Base-by-base conservation (phyloP, 345 rosid genomes). In the Murraya koenigii region DNA sequence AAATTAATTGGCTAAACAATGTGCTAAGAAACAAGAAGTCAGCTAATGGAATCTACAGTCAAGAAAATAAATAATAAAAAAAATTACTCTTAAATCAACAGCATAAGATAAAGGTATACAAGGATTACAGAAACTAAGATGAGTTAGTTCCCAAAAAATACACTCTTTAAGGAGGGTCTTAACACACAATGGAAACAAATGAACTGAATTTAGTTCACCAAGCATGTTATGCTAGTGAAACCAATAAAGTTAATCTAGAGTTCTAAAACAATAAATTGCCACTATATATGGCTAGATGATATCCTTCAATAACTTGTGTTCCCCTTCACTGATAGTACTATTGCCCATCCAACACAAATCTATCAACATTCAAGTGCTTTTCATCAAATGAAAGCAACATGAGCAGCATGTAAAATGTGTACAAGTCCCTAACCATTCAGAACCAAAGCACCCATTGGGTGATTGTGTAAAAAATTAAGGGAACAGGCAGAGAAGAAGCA, bases 1-100 rank as follows among this genome's bases (percentile, higher is more conserved):
- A 38, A 71, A 52, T 71, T 59, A 79, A 55, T 72, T 52, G 7
- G 25, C 76, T 75, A 71, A 23, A 33, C n/a, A 74, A 70, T 66
- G 36, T 66, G 7, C 3, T 10, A 23, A 72, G 39, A 56, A 61
- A 73, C 67, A 58, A 26, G 38, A 61, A 20, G 32, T 10, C 47
- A 28, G 36, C 7, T 30, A 41, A 8, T 0, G 32, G 30, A 44
- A n/a, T 62, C 8, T 19, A 61, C 6, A 25, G 22, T 71, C 39
- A 70, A 28, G 38, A 30, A 9, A 70, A 49, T 4, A 28, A 28
- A 69, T 35, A 25, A 47, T 47, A 70, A 39, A 15, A 15, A 28
- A 69, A 15, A 7, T 26, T 69, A 66, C 14, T 36, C 47, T 7
- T 26, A 14, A 72, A 35, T 56, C 61, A 23, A 28, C 32, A 60